These are phyloP conservation scores for Tillandsia fasciculata DNA, from an alignment of 176 grass and related monocot species.

Conservation along the genomic window DNA sequence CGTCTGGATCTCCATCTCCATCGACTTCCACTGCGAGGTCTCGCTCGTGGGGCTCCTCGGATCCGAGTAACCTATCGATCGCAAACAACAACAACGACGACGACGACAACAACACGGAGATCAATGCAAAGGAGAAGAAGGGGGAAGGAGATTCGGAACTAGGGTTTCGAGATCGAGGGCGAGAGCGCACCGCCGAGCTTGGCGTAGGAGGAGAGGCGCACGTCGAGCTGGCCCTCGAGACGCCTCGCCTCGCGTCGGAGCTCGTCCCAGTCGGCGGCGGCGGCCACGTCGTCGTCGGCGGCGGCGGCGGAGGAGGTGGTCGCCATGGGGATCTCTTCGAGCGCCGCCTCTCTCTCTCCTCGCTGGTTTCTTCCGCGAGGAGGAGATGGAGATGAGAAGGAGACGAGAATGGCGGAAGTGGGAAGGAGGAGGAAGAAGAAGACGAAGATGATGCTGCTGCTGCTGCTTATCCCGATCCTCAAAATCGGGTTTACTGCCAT, in stretches of 20 bases:
- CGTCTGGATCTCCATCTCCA: constrained; percentile 40
- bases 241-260: constrained; percentile 25
- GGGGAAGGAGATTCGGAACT: neutral
- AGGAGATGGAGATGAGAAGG: neutral
- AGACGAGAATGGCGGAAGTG: neutral
- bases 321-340: neutral
- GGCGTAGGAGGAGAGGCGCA: constrained; percentile 35
- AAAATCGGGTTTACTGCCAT: too few species aligned
- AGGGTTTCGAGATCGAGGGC: neutral
- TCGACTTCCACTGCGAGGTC: constrained; percentile 29
- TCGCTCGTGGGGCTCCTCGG: constrained; percentile 14
- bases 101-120: neutral
- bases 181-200: constrained; percentile 21
- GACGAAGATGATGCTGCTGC: too few species aligned
- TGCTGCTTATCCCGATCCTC: too few species aligned
- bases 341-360: too few species aligned
- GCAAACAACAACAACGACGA: neutral
- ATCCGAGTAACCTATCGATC: constrained; percentile 26
- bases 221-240: constrained; percentile 39
- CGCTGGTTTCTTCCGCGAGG: neutral
- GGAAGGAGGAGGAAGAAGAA: neutral
- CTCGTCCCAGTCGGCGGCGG: constrained; percentile 19
- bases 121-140: neutral
- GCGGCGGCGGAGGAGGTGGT: neutral
- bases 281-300: neutral